These are phyloP conservation scores for Colletotrichum somersetense DNA, from an alignment of 2,329 filamentous ascomycete species.

Conservation along the genomic window DNA sequence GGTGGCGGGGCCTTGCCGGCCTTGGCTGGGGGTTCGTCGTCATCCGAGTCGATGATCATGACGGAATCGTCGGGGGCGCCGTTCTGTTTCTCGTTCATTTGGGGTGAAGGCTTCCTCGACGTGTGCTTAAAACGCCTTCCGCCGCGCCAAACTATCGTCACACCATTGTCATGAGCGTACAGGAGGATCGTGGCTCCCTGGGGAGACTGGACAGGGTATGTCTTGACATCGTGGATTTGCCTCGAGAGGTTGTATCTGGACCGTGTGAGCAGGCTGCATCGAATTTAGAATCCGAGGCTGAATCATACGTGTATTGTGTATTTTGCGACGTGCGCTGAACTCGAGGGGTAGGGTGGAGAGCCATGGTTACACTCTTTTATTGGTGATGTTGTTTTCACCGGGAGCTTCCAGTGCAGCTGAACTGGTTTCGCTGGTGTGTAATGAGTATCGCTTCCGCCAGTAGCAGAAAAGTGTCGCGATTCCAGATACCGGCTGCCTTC, in stretches of 20 bases:
- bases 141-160: constrained; percentile 73
- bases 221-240: constrained; percentile 70
- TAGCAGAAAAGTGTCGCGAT: background rate
- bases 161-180: constrained; percentile 73
- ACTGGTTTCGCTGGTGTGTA: background rate
- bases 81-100: constrained; percentile 62
- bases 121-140: constrained; percentile 68
- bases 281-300: background rate
- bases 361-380: constrained; percentile 40
- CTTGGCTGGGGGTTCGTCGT: constrained; percentile 61
- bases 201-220: constrained; percentile 71
- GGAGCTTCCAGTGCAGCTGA: background rate
- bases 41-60: constrained; percentile 75
- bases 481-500: too few species aligned
- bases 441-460: background rate
- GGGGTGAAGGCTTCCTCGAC: constrained; percentile 50
- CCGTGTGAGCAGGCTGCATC: constrained; percentile 10
- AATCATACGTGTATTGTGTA: constrained; percentile 61
- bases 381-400: constrained; percentile 16
- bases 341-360: constrained; percentile 50
- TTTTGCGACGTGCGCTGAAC: constrained; percentile 63
- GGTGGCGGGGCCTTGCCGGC: constrained; percentile 45
- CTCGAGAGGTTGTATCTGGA: constrained; percentile 70
- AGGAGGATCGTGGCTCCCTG: constrained; percentile 74
- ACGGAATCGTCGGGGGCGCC: constrained; percentile 65